These are phyloP conservation scores for Trichophyton verrucosum DNA, from an alignment of 2,329 filamentous ascomycete genomes.

Conservation along the genomic window DNA sequence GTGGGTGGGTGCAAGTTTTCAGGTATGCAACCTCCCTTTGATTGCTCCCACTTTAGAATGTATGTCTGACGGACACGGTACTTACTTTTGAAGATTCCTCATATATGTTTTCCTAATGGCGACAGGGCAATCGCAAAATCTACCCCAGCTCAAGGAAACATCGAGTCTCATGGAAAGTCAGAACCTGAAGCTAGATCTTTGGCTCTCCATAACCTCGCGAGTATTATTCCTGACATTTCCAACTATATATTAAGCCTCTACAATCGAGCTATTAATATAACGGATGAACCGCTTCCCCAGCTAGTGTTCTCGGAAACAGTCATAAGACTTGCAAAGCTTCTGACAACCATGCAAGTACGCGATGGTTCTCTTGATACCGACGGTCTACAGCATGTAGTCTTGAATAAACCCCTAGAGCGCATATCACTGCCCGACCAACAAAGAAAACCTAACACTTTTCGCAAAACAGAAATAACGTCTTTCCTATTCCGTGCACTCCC, in stretches of 20 bases:
- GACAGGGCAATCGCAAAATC: slow-evolving; percentile 38
- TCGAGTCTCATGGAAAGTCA: slow-evolving; percentile 30
- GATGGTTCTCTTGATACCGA: slow-evolving; percentile 40
- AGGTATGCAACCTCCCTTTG: slow-evolving; percentile 17
- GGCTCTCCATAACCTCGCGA: slow-evolving; percentile 39
- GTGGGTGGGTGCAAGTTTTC: slow-evolving; percentile 73
- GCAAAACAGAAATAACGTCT: slow-evolving; percentile 51
- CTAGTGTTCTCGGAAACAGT: slow-evolving; percentile 45
- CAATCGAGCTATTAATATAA: slow-evolving; percentile 40
- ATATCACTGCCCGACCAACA: slow-evolving; percentile 24
- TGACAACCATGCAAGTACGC: slow-evolving; percentile 40
- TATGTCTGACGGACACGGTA: neutral
- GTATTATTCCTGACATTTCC: slow-evolving; percentile 43
- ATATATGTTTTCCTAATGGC: slow-evolving; percentile 39
- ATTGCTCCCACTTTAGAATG: neutral
- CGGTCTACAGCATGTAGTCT: slow-evolving; percentile 49
- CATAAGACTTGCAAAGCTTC: slow-evolving; percentile 42
- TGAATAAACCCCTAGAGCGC: slow-evolving; percentile 32
- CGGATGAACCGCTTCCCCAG: slow-evolving; percentile 41
- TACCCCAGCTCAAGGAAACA: slow-evolving; percentile 27
- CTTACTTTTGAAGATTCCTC: slow-evolving; percentile 35
- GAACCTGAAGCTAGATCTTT: slow-evolving; percentile 36
- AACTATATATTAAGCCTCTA: slow-evolving; percentile 47
- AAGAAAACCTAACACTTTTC: slow-evolving; percentile 34
- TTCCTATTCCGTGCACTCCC: slow-evolving; percentile 60